Evolutionary conservation across 768 basidiomycete genomes (phyloP), one percentile per base, ranked within the genome.

Genomic region (Suillus occidentalis): DNA sequence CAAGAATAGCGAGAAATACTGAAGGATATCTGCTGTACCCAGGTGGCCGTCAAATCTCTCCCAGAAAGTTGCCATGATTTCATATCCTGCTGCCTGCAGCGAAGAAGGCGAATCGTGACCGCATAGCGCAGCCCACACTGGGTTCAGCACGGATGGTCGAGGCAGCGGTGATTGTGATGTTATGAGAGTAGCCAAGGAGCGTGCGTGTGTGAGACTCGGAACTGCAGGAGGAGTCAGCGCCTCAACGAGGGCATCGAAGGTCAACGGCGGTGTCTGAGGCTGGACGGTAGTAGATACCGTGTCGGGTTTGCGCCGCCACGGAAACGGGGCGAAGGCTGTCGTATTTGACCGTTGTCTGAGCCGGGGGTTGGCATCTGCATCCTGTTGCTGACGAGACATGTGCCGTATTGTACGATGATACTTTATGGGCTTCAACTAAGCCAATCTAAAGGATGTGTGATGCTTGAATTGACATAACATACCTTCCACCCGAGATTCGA

Each of bases 61-160:
- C 78, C 85, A 87, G 72, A 88, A 93, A 3, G 88, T 83, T 16
- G 88, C 80, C 60, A 92, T 79, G 66, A 92, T 85, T 64, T 93
- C 91, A 68, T 82, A 91, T 1, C 91, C 92, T 0, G 87, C 83
- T 9, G 84, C 84, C 70, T 91, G 90, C 5, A 92, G 66, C 0
- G 85, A 76, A 0, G 80, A 66, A 1, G 90, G 89, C 0, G 83
- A 81, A 20, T 85, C 81, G 7, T 76, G 61, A 45, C 79, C 74
- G 72, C 91, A 92, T 13, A 93, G 79, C 1, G 84, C 80, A 8
- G 81, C 80, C 3, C 92, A 78, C 61, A 93, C 81, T 16, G 89
- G 87, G 62, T 82, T 84, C 16, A 92, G 76, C n/a, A 72, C 65
- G 31, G 84, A 78, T 31, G 81, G 76, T 43, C 78, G 82, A 31